Percentiles rank a stretch among this genome's conserved stretches.
phyloP scores from a whole-genome alignment of 2,329 filamentous ascomycete genomes.

The Epichloe gansuensis region DNA sequence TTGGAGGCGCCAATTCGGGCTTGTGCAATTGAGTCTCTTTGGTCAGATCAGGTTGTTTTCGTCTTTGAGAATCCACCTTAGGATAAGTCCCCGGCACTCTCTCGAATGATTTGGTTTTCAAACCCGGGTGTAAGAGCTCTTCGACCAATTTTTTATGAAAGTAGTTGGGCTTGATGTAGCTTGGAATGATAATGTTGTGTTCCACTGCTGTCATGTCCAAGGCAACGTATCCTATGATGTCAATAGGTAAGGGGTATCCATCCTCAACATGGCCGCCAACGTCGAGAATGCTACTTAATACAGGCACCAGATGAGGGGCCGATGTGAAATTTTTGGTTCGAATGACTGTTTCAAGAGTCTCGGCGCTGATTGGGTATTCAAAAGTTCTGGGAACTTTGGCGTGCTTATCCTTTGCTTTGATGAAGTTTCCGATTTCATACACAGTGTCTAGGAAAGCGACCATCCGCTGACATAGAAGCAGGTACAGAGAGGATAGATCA shows the following conservation, averaged over 20 bases:
- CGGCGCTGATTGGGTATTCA: slow-evolving; percentile 11
- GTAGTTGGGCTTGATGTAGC: slow-evolving; percentile 14
- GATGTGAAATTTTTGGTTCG: slow-evolving; percentile 15
- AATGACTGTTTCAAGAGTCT: slow-evolving; percentile 9
- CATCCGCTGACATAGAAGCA: slow-evolving; percentile 10
- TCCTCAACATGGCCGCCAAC: background rate
- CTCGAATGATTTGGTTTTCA: slow-evolving; percentile 8
- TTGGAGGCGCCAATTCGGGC: background rate
- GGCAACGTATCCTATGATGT: slow-evolving; percentile 15
- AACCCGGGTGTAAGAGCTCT: slow-evolving; percentile 11
- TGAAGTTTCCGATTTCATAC: slow-evolving; percentile 16
- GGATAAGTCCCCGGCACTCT: slow-evolving; percentile 17
- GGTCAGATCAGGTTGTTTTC: background rate
- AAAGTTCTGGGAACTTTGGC: slow-evolving; percentile 11
- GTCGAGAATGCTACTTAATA: slow-evolving; percentile 15
- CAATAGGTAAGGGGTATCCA: slow-evolving; percentile 9
- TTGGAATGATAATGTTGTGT: slow-evolving; percentile 16
- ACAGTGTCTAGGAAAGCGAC: slow-evolving; percentile 13
- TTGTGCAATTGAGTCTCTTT: background rate
- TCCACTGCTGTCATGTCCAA: slow-evolving; percentile 19
- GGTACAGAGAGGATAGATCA: slow-evolving; percentile 13
- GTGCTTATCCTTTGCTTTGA: slow-evolving; percentile 15
- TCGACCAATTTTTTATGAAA: slow-evolving; percentile 14
- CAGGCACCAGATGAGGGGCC: slow-evolving; percentile 12
- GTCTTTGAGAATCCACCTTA: slow-evolving; percentile 6